Evolutionary conservation across 495 filamentous ascomycete genomes (phyloP), one percentile per base, ranked within the genome.

Genomic region (Aspergillus sclerotiicarbonarius): DNA sequence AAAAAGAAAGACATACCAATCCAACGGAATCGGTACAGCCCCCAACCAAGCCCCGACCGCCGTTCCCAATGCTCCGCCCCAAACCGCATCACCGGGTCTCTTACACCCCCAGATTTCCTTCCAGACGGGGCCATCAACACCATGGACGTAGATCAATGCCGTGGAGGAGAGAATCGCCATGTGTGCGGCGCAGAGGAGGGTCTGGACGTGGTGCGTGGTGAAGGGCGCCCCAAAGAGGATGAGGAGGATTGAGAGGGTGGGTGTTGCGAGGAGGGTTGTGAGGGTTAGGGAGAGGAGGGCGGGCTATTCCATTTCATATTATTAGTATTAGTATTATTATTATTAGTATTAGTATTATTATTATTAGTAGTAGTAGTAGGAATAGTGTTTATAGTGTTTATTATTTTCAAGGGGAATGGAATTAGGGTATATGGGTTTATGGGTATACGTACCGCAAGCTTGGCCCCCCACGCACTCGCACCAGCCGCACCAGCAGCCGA

Each of bases 181-280:
- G 70, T 98, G 91, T 10, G 85, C 81, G 2, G 90, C 90, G 70
- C 84, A 87, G 30, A 96, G 84, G 32, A 89, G 53, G 3, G 93
- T 98, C 46, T 96, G 86, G 9, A 76, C 51, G 52, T 89, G 76
- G 67, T 96, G 92, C 0, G 91, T 92, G 16, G 90, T 91, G 52
- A 94, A 69, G 0, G 94, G 94, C 13, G 93, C 94, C 58, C 94
- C 95, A 73, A 97, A 93, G 53, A 96, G 85, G 66, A 98, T 78
- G 61, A 95, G 79, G 20, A 86, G 66, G 54, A 81, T 69, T 60
- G 85, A 76, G 30, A 95, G 74, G 46, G 84, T 64, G 20, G 87
- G 86, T 0, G 84, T 81, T 15, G 83, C 80, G 53, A 96, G 77
- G 39, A 90, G 67, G 57, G 88, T 70, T 39, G 87, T 82, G 13